Base-by-base conservation (phyloP, 257 asterid genomes). In the Solanum stenotomum region DNA sequence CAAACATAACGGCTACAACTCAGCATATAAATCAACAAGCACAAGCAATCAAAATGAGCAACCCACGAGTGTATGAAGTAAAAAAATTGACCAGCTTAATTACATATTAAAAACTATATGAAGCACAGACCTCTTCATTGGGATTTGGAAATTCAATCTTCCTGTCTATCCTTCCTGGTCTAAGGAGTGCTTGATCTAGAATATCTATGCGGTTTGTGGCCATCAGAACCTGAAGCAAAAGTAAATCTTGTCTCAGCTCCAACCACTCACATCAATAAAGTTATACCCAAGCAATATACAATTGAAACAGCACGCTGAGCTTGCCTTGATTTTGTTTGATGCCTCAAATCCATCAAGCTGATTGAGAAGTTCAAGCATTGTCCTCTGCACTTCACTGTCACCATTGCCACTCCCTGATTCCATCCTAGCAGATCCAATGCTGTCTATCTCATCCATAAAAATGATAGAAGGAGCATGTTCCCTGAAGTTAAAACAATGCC, bases 271-370 rank as follows among this genome's bases (percentile, higher is more conserved):
- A 68, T 68, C 22, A 68, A 29, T 27, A 68, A 68, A 68, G 76
- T 68, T 68, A 5, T 6, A 25, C 20, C 37, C 75, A 68, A 68
- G 35, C 75, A 68, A 29, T 14, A 68, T 29, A 68, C 20, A 78
- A 78, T 31, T 25, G 38, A 44, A 25, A 18, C n/a, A 25, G 85
- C 22, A 13, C 1, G 25, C 37, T 13, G 59, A n/a, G 84, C 63
- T 49, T 83, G 93, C 99, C 85, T 96, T 96, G 25, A 95, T 96
- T 93, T 95, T 96, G 87, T 96, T 96, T 67, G 99, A 96, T 65
- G 98, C 98, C 91, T 96, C 99, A 90, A 96, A 96, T 37, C 99
- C 99, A 91, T 96, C 99, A 63, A 96, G 98, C 87, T 96, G 99
- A 90, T 96, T 96, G 84, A 96, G 96, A 91, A 96, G 98, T 92